These are phyloP conservation scores for Paracoccidioides lutzii DNA, from an alignment of 2,329 filamentous ascomycete species.

Conservation along the genomic window DNA sequence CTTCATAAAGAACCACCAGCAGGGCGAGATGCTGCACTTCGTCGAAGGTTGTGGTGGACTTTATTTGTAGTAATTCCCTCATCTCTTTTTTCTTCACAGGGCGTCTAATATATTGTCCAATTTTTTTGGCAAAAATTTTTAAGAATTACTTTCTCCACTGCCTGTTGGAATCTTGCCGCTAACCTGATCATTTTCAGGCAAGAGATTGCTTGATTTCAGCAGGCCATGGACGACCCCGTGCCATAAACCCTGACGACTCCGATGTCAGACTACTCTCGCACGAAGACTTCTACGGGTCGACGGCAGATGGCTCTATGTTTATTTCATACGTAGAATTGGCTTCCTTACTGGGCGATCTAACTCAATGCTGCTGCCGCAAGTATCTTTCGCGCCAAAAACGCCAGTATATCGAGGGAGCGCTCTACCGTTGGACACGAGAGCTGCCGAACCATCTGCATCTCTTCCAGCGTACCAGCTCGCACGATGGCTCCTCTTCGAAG, in stretches of 20 bases:
- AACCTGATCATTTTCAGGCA: slow-evolving; percentile 12
- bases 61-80: slow-evolving; percentile 22
- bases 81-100: neutral
- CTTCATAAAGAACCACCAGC: slow-evolving; percentile 30
- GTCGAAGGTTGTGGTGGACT: slow-evolving; percentile 34
- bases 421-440: slow-evolving; percentile 27
- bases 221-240: slow-evolving; percentile 30
- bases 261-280: slow-evolving; percentile 25
- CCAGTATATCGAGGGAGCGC: slow-evolving; percentile 16
- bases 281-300: slow-evolving; percentile 23
- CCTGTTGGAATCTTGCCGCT: neutral
- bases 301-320: slow-evolving; percentile 23
- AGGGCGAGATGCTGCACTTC: slow-evolving; percentile 23
- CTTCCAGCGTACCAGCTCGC: slow-evolving; percentile 9
- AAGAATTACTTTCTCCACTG: neutral
- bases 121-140: neutral
- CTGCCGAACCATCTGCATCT: slow-evolving; percentile 19
- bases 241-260: slow-evolving; percentile 27
- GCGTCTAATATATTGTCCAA: neutral
- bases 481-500: slow-evolving; percentile 6
- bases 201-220: slow-evolving; percentile 31
- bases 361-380: slow-evolving; percentile 16
- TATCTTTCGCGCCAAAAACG: slow-evolving; percentile 16
- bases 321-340: slow-evolving; percentile 30
- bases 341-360: slow-evolving; percentile 24